A percentile compares a stretch with the other conserved stretches of the same genome.
These are phyloP conservation scores for Pseudoscleropodium purum DNA, from an alignment of 225 moss, liverwort and hornwort genomes.

Conservation along the genomic window DNA sequence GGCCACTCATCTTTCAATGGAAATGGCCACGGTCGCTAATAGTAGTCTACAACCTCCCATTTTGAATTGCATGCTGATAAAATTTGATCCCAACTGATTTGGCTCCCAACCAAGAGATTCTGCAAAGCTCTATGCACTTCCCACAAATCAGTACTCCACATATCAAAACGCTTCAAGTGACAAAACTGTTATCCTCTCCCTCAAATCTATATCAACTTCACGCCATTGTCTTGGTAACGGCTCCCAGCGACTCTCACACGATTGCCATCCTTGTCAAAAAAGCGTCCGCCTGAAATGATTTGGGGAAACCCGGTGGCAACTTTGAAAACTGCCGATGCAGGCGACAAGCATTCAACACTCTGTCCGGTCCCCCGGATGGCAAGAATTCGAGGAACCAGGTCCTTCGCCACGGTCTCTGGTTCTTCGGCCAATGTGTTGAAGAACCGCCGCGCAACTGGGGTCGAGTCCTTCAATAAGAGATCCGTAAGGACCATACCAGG, in stretches of 20 bases:
- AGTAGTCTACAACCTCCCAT: not conserved
- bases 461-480: slow-evolving; percentile 74
- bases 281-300: slow-evolving; percentile 74
- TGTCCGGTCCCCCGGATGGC: slow-evolving; percentile 53
- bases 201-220: slow-evolving; percentile 1
- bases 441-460: slow-evolving; percentile 75
- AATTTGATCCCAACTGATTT: not conserved
- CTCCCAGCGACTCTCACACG: slow-evolving; percentile 55
- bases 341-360: slow-evolving; percentile 68
- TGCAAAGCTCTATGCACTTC: not conserved
- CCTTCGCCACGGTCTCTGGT: slow-evolving; percentile 73
- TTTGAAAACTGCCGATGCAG: slow-evolving; percentile 63
- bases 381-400: slow-evolving; percentile 65
- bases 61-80: not conserved
- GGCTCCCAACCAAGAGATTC: not conserved
- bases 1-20: not conserved
- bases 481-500: slow-evolving; percentile 92
- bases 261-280: slow-evolving; percentile 92
- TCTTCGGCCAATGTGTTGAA: slow-evolving; percentile 97
- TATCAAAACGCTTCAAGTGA: not conserved
- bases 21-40: not conserved
- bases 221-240: slow-evolving; percentile 56
- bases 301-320: slow-evolving; percentile 76
- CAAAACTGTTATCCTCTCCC: not conserved
- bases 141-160: not conserved